Conservation (phyloP, 2,329 filamentous ascomycete genomes). For the Fusarium pseudocircinatum region DNA sequence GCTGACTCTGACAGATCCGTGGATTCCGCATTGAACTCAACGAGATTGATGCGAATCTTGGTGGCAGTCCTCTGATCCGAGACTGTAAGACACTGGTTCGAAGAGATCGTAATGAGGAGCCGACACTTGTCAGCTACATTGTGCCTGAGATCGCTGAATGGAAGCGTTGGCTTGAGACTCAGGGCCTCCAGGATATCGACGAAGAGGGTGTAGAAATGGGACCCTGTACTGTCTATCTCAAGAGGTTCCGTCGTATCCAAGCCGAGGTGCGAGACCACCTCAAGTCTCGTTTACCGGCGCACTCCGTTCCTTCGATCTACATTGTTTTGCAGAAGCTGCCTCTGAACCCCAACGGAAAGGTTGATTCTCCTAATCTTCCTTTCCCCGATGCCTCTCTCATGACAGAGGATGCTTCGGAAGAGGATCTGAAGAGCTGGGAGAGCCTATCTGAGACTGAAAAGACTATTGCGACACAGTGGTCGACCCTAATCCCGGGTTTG, state of each 20-base stretch:
- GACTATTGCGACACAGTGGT: constrained; percentile 70
- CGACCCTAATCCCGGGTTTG: constrained; percentile 71
- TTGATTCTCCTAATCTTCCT: constrained; percentile 80
- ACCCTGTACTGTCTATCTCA: constrained; percentile 52
- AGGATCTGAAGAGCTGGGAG: constrained; percentile 63
- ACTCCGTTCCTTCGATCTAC: constrained; percentile 49
- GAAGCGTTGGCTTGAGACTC: constrained; percentile 69
- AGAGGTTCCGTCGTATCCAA: constrained; percentile 58
- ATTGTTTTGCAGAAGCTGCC: constrained; percentile 58
- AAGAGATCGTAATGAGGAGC: constrained; percentile 66
- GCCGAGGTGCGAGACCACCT: constrained; percentile 52
- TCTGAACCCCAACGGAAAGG: constrained; percentile 81
- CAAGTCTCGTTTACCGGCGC: constrained; percentile 40
- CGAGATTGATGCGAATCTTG: constrained; percentile 89
- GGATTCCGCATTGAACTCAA: constrained; percentile 95
- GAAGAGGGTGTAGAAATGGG: constrained; percentile 62
- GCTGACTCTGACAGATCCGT: constrained; percentile 69
- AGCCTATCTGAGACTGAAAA: constrained; percentile 49
- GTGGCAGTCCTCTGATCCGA: constrained; percentile 76
- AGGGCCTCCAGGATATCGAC: constrained; percentile 63
- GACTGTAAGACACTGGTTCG: constrained; percentile 86
- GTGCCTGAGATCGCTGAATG: constrained; percentile 77
- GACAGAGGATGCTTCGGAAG: constrained; percentile 50
- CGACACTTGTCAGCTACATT: constrained; percentile 87
- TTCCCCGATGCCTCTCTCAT: constrained; percentile 72